A percentile compares a stretch with the other conserved stretches of the same genome.
These are phyloP conservation scores for Fusarium guadeloupense DNA, from an alignment of 2,329 filamentous ascomycete species.

Conservation along the genomic window DNA sequence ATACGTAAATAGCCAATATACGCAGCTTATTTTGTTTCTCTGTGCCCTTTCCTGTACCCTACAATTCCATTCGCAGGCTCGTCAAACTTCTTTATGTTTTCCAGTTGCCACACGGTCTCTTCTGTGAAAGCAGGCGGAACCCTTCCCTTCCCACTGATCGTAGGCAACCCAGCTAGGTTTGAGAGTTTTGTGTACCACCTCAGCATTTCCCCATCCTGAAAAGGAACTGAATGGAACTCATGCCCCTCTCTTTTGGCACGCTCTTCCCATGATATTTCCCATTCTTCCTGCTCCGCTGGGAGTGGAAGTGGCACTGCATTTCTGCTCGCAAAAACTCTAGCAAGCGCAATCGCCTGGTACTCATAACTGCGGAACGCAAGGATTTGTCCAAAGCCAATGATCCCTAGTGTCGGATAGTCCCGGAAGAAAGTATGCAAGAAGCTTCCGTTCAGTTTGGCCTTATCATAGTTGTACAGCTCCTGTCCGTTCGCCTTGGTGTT, in stretches of 20 bases:
- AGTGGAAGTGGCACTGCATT: background rate
- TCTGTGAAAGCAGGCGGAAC: background rate
- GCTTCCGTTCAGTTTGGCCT: background rate
- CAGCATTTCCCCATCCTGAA: background rate
- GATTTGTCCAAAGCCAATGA: background rate
- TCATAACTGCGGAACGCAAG: background rate
- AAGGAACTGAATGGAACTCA: background rate
- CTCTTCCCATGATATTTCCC: background rate
- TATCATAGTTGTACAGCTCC: background rate
- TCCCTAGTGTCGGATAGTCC: background rate
- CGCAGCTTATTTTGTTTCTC: no score
- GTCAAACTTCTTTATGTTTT: no score
- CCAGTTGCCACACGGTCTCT: background rate
- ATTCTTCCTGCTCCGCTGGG: background rate
- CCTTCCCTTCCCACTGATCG: background rate
- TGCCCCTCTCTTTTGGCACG: fast-evolving
- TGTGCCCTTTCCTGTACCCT: no score
- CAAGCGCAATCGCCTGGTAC: background rate
- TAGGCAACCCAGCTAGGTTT: background rate
- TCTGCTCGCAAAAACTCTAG: background rate
- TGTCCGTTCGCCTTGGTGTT: background rate
- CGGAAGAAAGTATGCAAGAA: background rate
- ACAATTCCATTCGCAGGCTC: no score
- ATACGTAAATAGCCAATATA: no score
- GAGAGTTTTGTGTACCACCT: background rate